phyloP scores from a whole-genome alignment of 306 rosid species.

The Acmispon strigosus region DNA sequence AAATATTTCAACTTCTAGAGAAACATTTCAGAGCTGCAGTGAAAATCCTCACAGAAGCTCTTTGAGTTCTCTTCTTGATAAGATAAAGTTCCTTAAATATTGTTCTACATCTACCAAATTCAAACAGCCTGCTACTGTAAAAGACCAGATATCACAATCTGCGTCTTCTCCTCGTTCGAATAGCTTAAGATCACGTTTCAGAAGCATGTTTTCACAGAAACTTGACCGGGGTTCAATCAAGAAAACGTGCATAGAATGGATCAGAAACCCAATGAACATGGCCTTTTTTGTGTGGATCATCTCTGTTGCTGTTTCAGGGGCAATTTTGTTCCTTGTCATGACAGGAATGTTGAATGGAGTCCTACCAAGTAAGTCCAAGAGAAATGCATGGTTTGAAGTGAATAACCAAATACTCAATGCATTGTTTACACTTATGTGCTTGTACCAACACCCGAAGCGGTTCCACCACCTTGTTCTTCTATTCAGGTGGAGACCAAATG shows the following conservation, averaged over 20 bases:
- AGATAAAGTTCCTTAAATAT: conserved; percentile 39
- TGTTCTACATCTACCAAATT: conserved; percentile 75
- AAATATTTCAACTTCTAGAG: conserved; percentile 33
- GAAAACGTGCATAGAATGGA: conserved; percentile 61
- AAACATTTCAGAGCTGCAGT: conserved; percentile 19
- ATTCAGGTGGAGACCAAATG: conserved; percentile 65
- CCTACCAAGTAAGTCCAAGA: conserved; percentile 54
- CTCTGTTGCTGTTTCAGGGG: conserved; percentile 85
- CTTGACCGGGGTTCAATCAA: conserved; percentile 57
- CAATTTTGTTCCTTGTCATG: conserved; percentile 85
- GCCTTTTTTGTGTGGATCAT: conserved; percentile 72
- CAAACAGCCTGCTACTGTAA: conserved; percentile 45
- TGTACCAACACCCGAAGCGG: conserved; percentile 85
- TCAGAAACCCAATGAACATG: conserved; percentile 74
- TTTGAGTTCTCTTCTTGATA: conserved; percentile 23
- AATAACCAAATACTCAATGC: conserved; percentile 94
- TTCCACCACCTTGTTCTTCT: conserved; percentile 76
- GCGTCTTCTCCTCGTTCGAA: conserved; percentile 44
- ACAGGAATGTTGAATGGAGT: conserved; percentile 78
- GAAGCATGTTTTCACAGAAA: conserved; percentile 44
- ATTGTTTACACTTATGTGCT: conserved; percentile 81
- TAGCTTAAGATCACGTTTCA: conserved; percentile 41
- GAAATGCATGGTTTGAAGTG: conserved; percentile 84
- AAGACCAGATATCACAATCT: conserved; percentile 63
- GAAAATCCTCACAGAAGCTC: conserved; percentile 36